A percentile compares a stretch with the other conserved stretches of the same genome.
Evolutionary conservation across 352 stramenopile species (phyloP).

Genomic region (Pythium vanterpoolii): DNA sequence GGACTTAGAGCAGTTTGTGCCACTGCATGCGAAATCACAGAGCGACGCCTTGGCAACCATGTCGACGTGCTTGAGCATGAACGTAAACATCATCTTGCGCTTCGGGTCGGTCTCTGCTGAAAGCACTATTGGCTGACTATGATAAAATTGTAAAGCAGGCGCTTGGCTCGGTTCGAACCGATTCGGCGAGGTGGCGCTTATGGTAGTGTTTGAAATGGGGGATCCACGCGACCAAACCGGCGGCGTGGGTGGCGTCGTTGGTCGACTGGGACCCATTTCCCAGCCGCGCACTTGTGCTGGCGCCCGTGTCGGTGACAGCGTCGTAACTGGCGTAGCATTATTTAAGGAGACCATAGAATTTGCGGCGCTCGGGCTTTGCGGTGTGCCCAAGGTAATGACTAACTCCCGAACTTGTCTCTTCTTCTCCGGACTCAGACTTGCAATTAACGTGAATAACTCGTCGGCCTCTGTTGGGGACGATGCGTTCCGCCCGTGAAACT

Average conservation of each 20-base stretch:
- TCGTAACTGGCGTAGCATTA: not conserved
- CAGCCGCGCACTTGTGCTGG: too few relatives aligned
- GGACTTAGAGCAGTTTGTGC: constrained; percentile 1
- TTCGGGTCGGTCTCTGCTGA: not conserved
- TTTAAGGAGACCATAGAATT: too few relatives aligned
- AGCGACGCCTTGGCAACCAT: not conserved
- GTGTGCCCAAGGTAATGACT: too few relatives aligned
- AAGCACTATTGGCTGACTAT: not conserved
- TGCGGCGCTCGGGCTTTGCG: too few relatives aligned
- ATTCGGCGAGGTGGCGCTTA: not conserved
- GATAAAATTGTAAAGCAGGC: not conserved
- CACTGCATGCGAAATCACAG: not conserved
- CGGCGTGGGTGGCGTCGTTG: not conserved
- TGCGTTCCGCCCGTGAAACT: not conserved
- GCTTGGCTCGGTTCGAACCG: not conserved
- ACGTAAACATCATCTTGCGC: not conserved
- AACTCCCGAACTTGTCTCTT: too few relatives aligned
- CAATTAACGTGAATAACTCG: not conserved
- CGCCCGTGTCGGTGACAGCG: not conserved
- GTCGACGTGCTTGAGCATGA: not conserved
- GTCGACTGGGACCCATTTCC: too few relatives aligned
- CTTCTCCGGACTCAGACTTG: too few relatives aligned
- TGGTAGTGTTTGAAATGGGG: not conserved
- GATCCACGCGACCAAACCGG: not conserved
- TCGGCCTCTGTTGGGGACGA: not conserved